Evolutionary conservation across 352 stramenopile genomes (phyloP).

Genomic region (Phytophthora sp.): DNA sequence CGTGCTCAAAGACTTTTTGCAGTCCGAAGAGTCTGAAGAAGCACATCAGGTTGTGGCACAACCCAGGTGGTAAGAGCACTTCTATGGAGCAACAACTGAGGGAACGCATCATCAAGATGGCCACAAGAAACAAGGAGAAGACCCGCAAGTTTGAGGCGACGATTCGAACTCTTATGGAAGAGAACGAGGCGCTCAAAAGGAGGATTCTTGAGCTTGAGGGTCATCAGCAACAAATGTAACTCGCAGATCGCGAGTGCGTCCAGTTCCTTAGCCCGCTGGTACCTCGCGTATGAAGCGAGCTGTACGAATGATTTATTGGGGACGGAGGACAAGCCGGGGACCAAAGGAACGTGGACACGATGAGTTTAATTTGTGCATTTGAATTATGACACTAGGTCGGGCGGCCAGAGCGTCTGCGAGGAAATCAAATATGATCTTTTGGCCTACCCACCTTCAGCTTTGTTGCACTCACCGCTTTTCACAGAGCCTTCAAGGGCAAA

Average conservation of each 20-base stretch:
- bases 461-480: too few relatives aligned
- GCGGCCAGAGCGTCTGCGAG: neutral
- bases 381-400: conserved; percentile 4
- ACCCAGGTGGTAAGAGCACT: conserved; percentile 80
- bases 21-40: conserved; percentile 88
- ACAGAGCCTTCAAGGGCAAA: neutral
- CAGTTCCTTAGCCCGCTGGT: conserved; percentile 1
- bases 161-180: conserved; percentile 80
- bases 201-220: conserved; percentile 68
- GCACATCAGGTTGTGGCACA: conserved; percentile 84
- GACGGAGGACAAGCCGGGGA: conserved; percentile 1
- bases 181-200: conserved; percentile 75
- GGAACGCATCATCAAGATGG: conserved; percentile 88
- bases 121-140: conserved; percentile 84
- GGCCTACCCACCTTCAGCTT: too few relatives aligned
- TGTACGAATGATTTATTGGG: conserved; percentile 42
- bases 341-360: neutral
- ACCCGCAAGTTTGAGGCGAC: conserved; percentile 80
- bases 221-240: conserved; percentile 25
- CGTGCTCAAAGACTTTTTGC: conserved; percentile 85
- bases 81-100: conserved; percentile 87
- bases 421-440: neutral
- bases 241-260: neutral
- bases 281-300: conserved; percentile 18
- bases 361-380: conserved; percentile 25